Percentiles rank a stretch among this genome's conserved stretches.
Conservation (phyloP, 1,284 basidiomycete species). For the Papiliotrema flavescens region DNA sequence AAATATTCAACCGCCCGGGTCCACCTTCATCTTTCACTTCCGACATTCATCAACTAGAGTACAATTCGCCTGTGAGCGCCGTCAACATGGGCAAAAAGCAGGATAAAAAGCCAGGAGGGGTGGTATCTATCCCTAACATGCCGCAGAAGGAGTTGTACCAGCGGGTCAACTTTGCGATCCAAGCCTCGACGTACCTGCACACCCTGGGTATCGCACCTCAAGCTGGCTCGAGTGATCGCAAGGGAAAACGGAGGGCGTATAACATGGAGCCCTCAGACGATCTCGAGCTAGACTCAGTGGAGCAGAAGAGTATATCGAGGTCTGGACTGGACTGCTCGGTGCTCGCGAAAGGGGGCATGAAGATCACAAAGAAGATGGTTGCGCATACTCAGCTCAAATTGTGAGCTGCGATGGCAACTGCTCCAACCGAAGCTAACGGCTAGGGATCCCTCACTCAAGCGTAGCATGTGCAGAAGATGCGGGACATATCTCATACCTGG, state of each 20-base stretch:
- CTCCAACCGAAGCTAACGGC: background rate
- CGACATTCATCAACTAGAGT: background rate
- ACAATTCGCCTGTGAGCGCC: background rate
- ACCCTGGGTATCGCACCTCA: background rate
- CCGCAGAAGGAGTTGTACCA: constrained; percentile 39
- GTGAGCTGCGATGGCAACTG: constrained; percentile 16
- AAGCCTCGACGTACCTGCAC: constrained; percentile 39
- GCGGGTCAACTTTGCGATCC: constrained; percentile 39
- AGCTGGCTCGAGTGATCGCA: constrained; percentile 6
- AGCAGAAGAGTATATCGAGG: no score
- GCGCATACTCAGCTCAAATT: constrained; percentile 43
- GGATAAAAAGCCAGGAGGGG: background rate
- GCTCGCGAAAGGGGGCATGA: constrained; percentile 29
- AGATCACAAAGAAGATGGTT: constrained; percentile 27
- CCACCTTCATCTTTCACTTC: background rate
- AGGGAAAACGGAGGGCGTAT: constrained; percentile 17
- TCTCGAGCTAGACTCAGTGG: no score
- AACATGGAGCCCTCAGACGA: background rate
- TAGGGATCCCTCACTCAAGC: constrained; percentile 41
- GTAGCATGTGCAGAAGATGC: constrained; percentile 32
- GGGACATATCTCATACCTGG: constrained; percentile 40
- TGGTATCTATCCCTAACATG: constrained; percentile 17
- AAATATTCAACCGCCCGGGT: background rate
- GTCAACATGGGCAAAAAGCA: background rate
- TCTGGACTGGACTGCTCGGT: constrained; percentile 5